Conservation (phyloP, 2,329 filamentous ascomycete genomes). For the Nemania sp. region DNA sequence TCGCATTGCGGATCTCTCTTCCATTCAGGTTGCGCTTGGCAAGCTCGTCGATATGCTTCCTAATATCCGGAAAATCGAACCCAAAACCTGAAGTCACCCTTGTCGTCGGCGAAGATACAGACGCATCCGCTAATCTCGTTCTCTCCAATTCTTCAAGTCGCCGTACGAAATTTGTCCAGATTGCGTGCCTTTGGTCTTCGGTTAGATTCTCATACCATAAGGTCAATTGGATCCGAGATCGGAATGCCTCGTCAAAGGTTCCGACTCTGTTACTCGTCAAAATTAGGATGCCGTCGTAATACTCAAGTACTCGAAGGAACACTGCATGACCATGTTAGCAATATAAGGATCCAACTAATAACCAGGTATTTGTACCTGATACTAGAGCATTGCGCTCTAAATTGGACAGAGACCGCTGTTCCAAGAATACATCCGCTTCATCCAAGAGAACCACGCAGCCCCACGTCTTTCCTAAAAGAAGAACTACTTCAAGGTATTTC, state of each 20-base stretch:
- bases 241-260: slow-evolving; percentile 25
- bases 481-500: slow-evolving; percentile 9
- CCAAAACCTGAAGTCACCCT: no score
- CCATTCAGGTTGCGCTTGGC: no score
- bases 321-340: not conserved
- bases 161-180: no score
- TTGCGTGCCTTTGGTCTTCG: no score
- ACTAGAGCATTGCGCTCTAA: slow-evolving; percentile 13
- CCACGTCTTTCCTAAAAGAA: slow-evolving; percentile 13
- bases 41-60: no score
- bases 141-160: no score
- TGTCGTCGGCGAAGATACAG: no score
- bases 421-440: slow-evolving; percentile 16
- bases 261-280: slow-evolving; percentile 20
- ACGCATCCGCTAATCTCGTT: no score
- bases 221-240: slow-evolving; percentile 21
- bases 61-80: no score
- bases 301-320: slow-evolving; percentile 18
- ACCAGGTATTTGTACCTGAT: not conserved
- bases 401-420: not conserved
- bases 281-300: slow-evolving; percentile 21
- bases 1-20: no score
- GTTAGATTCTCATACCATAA: not conserved
- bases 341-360: not conserved
- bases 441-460: slow-evolving; percentile 12